Conservation (phyloP, 73 alveolate genomes). For the Paramecium octaurelia region DNA sequence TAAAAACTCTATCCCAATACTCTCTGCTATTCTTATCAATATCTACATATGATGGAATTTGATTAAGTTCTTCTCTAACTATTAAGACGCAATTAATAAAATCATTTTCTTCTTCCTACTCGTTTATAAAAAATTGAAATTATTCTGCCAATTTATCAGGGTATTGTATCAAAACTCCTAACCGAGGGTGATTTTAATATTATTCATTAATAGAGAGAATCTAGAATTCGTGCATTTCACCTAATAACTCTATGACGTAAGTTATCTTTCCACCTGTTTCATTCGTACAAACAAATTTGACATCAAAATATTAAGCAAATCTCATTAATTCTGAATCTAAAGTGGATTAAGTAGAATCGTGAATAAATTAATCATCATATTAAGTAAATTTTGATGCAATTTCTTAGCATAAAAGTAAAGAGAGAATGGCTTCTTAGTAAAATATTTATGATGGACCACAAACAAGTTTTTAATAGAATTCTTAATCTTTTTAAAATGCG, state of each 20-base stretch:
- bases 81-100: not conserved
- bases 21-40: slow-evolving; percentile 31
- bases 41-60: slow-evolving; percentile 36
- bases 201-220: not conserved
- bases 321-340: slow-evolving; percentile 1
- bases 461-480: slow-evolving; percentile 4
- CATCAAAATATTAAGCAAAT: slow-evolving; percentile 22
- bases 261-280: not conserved
- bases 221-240: not conserved
- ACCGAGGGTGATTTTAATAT: not conserved
- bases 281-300: not conserved
- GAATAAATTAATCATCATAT: not conserved
- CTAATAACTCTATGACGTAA: not conserved
- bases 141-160: slow-evolving; percentile 5
- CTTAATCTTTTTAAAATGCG: not conserved
- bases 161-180: not conserved
- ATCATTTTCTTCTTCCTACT: not conserved
- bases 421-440: slow-evolving; percentile 5
- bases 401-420: not conserved
- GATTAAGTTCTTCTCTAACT: slow-evolving; percentile 42
- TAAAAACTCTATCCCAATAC: slow-evolving; percentile 32
- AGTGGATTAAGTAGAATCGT: not conserved
- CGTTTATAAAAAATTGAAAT: not conserved
- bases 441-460: not conserved
- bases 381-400: not conserved